phyloP scores from a whole-genome alignment of 139 green algal genomes.

The Raphidocelis subcapitata region DNA sequence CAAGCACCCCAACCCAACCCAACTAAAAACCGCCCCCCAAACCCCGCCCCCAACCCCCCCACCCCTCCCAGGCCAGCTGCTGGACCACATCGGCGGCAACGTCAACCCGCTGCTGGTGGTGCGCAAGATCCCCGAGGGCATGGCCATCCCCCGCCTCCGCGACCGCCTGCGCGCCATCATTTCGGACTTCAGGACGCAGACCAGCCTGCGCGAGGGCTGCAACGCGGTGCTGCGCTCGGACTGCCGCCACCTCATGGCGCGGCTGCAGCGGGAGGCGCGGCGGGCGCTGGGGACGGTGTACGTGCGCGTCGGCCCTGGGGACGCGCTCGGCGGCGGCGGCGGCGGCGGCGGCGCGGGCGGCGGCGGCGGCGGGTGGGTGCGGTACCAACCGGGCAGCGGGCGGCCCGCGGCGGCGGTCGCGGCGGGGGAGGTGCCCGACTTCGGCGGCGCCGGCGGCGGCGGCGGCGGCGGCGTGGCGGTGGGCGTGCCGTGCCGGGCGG shows the following conservation, averaged over 20 bases:
- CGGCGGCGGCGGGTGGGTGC: too few species aligned
- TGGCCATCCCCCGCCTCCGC: constrained; percentile 69
- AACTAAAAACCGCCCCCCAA: not conserved
- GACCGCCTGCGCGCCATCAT: constrained; percentile 88
- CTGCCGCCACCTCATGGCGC: constrained; percentile 58
- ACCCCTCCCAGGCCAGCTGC: constrained; percentile 57
- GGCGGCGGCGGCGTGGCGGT: too few species aligned
- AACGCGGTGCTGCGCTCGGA: constrained; percentile 84
- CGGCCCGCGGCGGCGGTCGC: too few species aligned
- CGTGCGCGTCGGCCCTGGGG: too few species aligned
- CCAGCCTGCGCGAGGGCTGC: constrained; percentile 83
- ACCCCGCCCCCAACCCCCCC: not conserved
- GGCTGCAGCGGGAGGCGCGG: constrained; percentile 28
- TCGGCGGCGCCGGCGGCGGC: too few species aligned
- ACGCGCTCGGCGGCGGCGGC: too few species aligned
- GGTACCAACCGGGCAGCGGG: too few species aligned
- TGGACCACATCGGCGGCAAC: constrained; percentile 81
- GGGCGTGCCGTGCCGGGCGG: too few species aligned
- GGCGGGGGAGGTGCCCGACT: too few species aligned
- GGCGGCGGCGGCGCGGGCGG: too few species aligned
- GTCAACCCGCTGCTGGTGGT: constrained; percentile 88
- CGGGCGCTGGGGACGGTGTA: constrained; percentile 20
- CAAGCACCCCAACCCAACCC: not conserved
- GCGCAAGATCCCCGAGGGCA: constrained; percentile 69
- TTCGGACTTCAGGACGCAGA: constrained; percentile 83